Base-by-base conservation (phyloP, 345 rosid species). In the Heritiera fomes region DNA sequence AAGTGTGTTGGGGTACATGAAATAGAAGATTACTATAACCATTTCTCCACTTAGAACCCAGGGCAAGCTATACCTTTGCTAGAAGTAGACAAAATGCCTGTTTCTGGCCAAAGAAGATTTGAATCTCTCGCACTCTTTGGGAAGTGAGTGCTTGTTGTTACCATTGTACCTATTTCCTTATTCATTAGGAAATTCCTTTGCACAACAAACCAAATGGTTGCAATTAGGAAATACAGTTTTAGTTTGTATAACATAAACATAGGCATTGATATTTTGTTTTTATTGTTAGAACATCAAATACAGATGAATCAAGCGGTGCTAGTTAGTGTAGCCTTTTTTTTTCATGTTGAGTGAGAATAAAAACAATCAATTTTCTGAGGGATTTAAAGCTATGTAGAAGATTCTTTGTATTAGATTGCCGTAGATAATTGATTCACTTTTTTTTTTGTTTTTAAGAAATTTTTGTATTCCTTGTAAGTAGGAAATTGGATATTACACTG, bases 1-100 rank as follows among this genome's bases (percentile, higher is more conserved):
- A 77, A 83, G 98, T 23, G 98, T 91, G 75, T 34, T 90, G 83
- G 98, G 92, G 77, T 92, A 90, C 91, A 82, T 96, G 89, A 96
- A 91, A 83, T 96, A 85, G 87, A 79, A 65, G 46, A 50, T 8
- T 32, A 17, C 28, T 3, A 13, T 30, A 52, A 53, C 8, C 47
- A 34, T 53, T 72, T 8, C 6, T 71, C 28, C 52, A 15, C 8
- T 52, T 53, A 17, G 47, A 52, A 52, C 61, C 62, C 75, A 5
- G 28, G 28, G 59, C 32, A 72, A 38, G 40, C 17, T 32, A 9
- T 32, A 32, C 47, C 10, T 9, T 72, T 34, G 75, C 45, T 34
- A 53, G 75, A 72, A 46, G 63, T 63, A 52, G 30, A 53, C 5
- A 28, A 38, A 72, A 53, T 72, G 17, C 62, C 41, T 49, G 40